Evolutionary conservation across 305 asterid genomes (phyloP), one percentile per base, ranked within the genome.

Genomic region (Fraxinus nigra): DNA sequence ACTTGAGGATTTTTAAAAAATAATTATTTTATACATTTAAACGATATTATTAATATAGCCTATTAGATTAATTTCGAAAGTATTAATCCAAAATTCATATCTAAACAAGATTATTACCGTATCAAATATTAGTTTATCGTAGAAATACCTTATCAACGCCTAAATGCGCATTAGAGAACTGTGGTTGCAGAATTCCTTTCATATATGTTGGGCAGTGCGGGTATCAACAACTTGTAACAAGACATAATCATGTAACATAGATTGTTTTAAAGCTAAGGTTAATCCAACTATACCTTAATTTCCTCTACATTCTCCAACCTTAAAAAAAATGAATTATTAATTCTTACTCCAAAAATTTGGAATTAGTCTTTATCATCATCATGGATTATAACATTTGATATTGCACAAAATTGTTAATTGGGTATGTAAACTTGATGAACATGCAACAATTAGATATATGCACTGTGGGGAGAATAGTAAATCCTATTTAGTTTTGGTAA

Each of bases 251-350:
- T 20, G 3, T 20, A 22, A 75, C 38, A 84, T 46, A 82, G 87
- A 13, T 46, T 13, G 56, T 46, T 46, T 46, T 14, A 13, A 46
- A 46, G 56, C 56, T 46, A 48, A 48, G 59, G 14, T 48, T 48
- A 48, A 14, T 14, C 59, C 85, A 86, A 82, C 82, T 14, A 78
- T 83, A 76, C 37, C 74, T 26, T 14, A 48, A 48, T 48, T 48
- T 48, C 59, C 6, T 14, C 20, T 48, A 4, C 20, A 48, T 48
- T 48, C 59, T 48, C 59, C 7, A 48, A 48, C 59, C 59, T 48
- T 48, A 48, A 14, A 4, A 32, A 40, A 13, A 48, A 3, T 4
- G 59, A 48, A 48, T 48, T 48, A 48, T 48, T 48, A 48, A 14
- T 46, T 11, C 56, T 11, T 11, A 3, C 56, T 48, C 18, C 59